A percentile compares a stretch with the other conserved stretches of the same genome.
These are phyloP conservation scores for Ceratocystis cacaofunesta DNA, from an alignment of 2,329 filamentous ascomycete genomes.

Conservation along the genomic window DNA sequence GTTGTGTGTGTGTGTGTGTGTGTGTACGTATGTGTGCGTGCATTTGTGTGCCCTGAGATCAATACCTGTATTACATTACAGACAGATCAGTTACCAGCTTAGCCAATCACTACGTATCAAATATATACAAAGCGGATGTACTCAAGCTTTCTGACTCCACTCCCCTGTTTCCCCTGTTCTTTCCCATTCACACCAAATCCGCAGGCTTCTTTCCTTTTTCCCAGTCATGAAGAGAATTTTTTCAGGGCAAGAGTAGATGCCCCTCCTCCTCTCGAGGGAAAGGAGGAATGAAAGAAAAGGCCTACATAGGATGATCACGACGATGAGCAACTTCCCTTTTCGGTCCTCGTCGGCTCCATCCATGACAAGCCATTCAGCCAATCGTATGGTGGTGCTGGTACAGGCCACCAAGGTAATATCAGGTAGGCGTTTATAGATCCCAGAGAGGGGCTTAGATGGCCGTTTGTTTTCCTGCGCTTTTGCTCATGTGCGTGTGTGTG, in stretches of 20 bases:
- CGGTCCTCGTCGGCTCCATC: background rate
- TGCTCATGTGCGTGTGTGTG: too few species aligned
- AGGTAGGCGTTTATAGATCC: too few species aligned
- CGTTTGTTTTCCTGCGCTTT: too few species aligned
- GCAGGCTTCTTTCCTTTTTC: too few species aligned
- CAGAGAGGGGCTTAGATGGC: too few species aligned
- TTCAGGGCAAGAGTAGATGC: too few species aligned
- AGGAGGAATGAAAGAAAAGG: background rate
- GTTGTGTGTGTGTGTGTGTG: background rate
- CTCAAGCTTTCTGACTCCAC: background rate
- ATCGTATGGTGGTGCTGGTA: background rate
- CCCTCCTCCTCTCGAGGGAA: too few species aligned
- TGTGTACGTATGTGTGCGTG: too few species aligned
- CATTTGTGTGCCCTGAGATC: too few species aligned
- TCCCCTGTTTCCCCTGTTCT: background rate
- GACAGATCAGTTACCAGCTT: too few species aligned
- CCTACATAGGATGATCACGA: background rate
- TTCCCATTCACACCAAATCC: background rate
- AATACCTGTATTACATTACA: too few species aligned
- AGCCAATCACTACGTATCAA: background rate
- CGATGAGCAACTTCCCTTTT: background rate
- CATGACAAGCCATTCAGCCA: background rate
- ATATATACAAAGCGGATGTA: background rate
- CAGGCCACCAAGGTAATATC: background rate
- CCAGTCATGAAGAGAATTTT: too few species aligned